phyloP scores from a whole-genome alignment of 2,329 filamentous ascomycete genomes.

The Aureobasidium sp. region DNA sequence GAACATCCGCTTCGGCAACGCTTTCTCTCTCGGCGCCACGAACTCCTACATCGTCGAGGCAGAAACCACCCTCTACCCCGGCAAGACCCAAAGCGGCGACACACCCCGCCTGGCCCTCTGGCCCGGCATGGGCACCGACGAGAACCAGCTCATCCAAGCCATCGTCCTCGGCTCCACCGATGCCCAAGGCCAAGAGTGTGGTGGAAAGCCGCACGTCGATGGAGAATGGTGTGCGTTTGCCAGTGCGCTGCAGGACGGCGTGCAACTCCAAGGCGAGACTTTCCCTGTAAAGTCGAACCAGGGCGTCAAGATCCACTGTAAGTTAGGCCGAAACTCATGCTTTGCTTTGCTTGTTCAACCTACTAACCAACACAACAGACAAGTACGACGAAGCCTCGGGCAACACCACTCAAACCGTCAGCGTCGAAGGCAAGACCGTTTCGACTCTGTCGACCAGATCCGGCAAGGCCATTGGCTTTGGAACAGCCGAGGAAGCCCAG shows the following conservation, averaged over 20 bases:
- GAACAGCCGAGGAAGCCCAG: slow-evolving; percentile 34
- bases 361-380: slow-evolving; percentile 16
- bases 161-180: slow-evolving; percentile 21
- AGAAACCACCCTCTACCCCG: slow-evolving; percentile 36
- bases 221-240: slow-evolving; percentile 13
- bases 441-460: slow-evolving; percentile 37
- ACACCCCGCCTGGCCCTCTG: slow-evolving; percentile 35
- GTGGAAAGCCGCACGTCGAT: neutral
- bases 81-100: slow-evolving; percentile 29
- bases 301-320: slow-evolving; percentile 2
- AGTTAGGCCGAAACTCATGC: neutral
- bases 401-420: slow-evolving; percentile 35
- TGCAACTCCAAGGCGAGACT: neutral
- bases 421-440: slow-evolving; percentile 30
- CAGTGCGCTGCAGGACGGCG: slow-evolving; percentile 7
- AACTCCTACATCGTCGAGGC: slow-evolving; percentile 37
- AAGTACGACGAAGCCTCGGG: slow-evolving; percentile 32
- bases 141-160: slow-evolving; percentile 40
- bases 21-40: slow-evolving; percentile 4
- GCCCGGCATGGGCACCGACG: slow-evolving; percentile 42
- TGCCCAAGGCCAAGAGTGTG: slow-evolving; percentile 2
- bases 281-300: neutral
- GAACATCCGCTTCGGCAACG: slow-evolving; percentile 5
- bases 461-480: slow-evolving; percentile 31
- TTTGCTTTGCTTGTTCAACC: neutral